Evolutionary conservation across 1,284 basidiomycete species (phyloP).

Genomic region (Mrakiaceae sp.): DNA sequence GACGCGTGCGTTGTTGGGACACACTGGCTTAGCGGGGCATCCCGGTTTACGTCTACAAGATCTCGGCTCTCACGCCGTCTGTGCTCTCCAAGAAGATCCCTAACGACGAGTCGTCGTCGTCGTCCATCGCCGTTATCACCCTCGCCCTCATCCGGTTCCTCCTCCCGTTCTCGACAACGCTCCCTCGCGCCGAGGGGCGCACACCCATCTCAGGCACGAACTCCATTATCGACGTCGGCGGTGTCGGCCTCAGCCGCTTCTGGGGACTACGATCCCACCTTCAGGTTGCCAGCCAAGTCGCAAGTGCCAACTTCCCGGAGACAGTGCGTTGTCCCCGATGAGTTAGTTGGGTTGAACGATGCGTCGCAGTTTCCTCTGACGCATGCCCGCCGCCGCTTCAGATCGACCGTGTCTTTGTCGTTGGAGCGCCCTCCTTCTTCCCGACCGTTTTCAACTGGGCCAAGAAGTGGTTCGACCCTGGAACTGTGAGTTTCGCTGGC

Average conservation of each 20-base stretch:
- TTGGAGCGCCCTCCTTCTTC: slow-evolving; percentile 18
- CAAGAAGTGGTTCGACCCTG: slow-evolving; percentile 18
- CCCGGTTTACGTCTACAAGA: slow-evolving; percentile 17
- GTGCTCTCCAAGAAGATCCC: slow-evolving; percentile 10
- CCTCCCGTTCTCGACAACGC: slow-evolving; percentile 13
- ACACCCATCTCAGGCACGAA: slow-evolving; percentile 8
- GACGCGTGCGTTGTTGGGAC: background rate
- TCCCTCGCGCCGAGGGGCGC: background rate
- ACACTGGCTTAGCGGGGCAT: background rate
- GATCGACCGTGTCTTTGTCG: slow-evolving; percentile 17
- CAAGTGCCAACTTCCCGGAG: slow-evolving; percentile 17
- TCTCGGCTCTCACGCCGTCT: slow-evolving; percentile 15
- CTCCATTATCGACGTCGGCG: slow-evolving; percentile 15
- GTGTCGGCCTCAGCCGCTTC: slow-evolving; percentile 14
- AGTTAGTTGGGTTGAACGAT: background rate
- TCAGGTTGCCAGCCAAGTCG: slow-evolving; percentile 16
- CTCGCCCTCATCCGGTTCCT: slow-evolving; percentile 15
- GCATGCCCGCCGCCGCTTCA: background rate
- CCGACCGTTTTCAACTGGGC: slow-evolving; percentile 18
- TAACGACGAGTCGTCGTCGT: slow-evolving; percentile 9
- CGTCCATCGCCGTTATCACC: slow-evolving; percentile 15
- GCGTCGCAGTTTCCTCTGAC: background rate
- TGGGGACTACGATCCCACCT: slow-evolving; percentile 14
- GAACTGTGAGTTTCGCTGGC: slow-evolving; percentile 9
- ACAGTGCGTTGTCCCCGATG: slow-evolving; percentile 2